These are phyloP conservation scores for Mucor velutinosus DNA, from an alignment of 371 early-diverging fungal species.

Conservation along the genomic window DNA sequence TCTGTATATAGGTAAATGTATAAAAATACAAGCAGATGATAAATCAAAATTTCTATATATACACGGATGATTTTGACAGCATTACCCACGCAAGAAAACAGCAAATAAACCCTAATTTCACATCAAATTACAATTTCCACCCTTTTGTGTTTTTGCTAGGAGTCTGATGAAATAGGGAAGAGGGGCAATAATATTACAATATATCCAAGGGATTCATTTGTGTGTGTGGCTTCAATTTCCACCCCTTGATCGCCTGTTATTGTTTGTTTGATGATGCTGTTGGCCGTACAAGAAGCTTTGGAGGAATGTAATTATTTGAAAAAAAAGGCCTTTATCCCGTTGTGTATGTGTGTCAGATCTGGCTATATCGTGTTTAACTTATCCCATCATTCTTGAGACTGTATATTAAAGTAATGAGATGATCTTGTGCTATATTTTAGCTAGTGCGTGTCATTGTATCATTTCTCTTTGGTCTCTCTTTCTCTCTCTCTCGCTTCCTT, in stretches of 20 bases:
- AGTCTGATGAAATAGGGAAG: neutral
- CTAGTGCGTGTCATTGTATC: neutral
- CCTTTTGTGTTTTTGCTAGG: slow-evolving; percentile 1
- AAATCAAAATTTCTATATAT: slow-evolving; percentile 7
- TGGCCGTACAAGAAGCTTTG: neutral
- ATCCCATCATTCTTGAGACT: slow-evolving; percentile 20
- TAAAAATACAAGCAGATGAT: slow-evolving; percentile 5
- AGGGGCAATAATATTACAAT: neutral
- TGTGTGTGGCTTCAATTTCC: slow-evolving; percentile 3
- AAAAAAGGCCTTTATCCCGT: slow-evolving; percentile 9
- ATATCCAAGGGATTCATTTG: slow-evolving; percentile 6
- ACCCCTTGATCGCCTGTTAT: slow-evolving; percentile 3
- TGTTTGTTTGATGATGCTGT: neutral
- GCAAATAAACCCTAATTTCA: slow-evolving; percentile 16
- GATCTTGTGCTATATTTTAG: neutral
- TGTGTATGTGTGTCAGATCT: neutral
- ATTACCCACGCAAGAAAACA: slow-evolving; percentile 11
- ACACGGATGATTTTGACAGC: slow-evolving; percentile 10
- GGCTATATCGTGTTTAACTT: slow-evolving; percentile 11
- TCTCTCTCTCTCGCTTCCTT: neutral
- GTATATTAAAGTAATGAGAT: slow-evolving; percentile 8
- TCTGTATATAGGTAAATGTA: slow-evolving; percentile 10
- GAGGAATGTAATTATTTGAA: slow-evolving; percentile 12
- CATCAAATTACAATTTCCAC: slow-evolving; percentile 9
- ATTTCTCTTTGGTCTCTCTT: neutral